Evolutionary conservation across 805 yeast species (phyloP).

Genomic region (Metschnikowia reukaufii): DNA sequence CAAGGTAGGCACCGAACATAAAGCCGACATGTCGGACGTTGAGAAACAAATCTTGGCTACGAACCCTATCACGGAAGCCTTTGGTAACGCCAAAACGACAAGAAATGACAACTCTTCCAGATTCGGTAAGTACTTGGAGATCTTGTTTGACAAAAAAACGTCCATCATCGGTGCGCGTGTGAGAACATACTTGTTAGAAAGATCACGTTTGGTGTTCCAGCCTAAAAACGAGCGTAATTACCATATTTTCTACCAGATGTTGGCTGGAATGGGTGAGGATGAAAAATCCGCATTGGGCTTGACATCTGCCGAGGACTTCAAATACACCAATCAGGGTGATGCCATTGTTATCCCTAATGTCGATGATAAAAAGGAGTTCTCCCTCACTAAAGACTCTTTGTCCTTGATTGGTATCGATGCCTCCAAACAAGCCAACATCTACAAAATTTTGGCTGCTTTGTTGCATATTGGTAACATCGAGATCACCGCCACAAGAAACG

Average conservation of each 20-base stretch:
- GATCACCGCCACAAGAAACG: constrained; percentile 78
- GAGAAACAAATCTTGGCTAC: constrained; percentile 95
- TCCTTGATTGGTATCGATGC: constrained; percentile 70
- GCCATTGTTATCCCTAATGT: constrained; percentile 67
- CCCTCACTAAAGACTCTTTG: constrained; percentile 74
- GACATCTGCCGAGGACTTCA: constrained; percentile 63
- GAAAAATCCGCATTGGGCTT: constrained; percentile 61
- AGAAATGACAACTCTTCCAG: constrained; percentile 97
- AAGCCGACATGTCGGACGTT: constrained; percentile 76
- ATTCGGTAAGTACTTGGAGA: constrained; percentile 94
- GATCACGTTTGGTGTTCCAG: constrained; percentile 93
- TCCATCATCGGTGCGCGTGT: constrained; percentile 92
- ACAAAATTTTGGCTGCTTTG: constrained; percentile 80
- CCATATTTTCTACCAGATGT: constrained; percentile 88
- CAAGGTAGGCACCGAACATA: constrained; percentile 36
- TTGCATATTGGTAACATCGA: constrained; percentile 92
- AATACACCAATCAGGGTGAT: constrained; percentile 90
- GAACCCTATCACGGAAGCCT: constrained; percentile 96
- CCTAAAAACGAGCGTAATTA: constrained; percentile 90
- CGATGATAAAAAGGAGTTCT: constrained; percentile 79
- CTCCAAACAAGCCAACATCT: constrained; percentile 63
- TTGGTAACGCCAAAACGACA: constrained; percentile 97
- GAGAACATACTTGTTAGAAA: constrained; percentile 87
- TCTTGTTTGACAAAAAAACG: constrained; percentile 70
- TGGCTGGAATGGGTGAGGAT: constrained; percentile 65